phyloP scores from a whole-genome alignment of 768 basidiomycete genomes.

The Neoboletus magnificus region DNA sequence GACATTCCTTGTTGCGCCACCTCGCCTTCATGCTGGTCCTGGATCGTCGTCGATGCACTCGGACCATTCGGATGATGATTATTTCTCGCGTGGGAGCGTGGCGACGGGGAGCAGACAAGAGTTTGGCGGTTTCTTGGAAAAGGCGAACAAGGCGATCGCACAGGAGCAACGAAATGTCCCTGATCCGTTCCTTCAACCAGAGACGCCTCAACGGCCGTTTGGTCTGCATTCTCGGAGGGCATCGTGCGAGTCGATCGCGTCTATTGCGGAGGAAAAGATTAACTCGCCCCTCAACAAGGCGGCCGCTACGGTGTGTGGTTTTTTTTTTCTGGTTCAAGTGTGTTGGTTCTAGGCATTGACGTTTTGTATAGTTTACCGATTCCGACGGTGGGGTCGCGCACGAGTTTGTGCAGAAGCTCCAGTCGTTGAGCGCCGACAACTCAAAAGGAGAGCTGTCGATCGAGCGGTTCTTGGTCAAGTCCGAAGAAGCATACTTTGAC shows the following conservation, averaged over 20 bases:
- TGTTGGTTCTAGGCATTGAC: neutral
- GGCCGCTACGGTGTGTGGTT: conserved; percentile 66
- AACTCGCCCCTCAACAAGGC: conserved; percentile 94
- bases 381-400: conserved; percentile 88
- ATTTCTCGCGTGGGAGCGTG: conserved; percentile 40
- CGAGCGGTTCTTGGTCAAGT: conserved; percentile 86
- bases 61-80: conserved; percentile 62
- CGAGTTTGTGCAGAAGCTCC: conserved; percentile 84
- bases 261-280: conserved; percentile 87
- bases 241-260: conserved; percentile 88
- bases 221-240: conserved; percentile 75
- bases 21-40: conserved; percentile 29
- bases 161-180: conserved; percentile 73
- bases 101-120: conserved; percentile 36
- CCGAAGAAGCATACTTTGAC: conserved; percentile 91
- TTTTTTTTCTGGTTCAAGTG: neutral
- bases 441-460: conserved; percentile 91
- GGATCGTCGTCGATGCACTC: conserved; percentile 35
- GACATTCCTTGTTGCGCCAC: conserved; percentile 35
- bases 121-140: conserved; percentile 79
- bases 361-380: conserved; percentile 72
- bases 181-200: conserved; percentile 74
- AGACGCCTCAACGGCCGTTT: conserved; percentile 73
- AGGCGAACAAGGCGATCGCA: conserved; percentile 80
- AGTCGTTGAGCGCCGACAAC: conserved; percentile 75